Conservation (phyloP, 768 basidiomycete genomes). For the Naematelia aurantialba region DNA sequence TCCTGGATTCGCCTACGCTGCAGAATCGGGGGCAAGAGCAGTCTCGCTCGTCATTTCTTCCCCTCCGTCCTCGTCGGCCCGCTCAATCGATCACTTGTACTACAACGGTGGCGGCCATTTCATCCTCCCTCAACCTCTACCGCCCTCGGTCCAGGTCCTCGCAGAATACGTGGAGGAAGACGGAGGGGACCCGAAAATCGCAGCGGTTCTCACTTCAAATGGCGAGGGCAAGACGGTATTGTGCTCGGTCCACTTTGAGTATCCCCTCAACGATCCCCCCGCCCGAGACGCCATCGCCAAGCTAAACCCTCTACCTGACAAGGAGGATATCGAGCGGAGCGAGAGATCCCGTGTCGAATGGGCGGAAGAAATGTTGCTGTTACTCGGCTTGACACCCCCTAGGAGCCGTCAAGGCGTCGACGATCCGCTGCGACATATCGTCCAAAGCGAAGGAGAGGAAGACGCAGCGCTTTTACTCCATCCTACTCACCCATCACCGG, state of each 20-base stretch:
- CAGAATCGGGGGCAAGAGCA: constrained; percentile 53
- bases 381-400: constrained; percentile 55
- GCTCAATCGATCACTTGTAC: constrained; percentile 49
- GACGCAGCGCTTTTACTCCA: constrained; percentile 36
- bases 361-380: constrained; percentile 50
- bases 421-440: not conserved
- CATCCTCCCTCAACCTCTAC: constrained; percentile 26
- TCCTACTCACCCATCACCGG: constrained; percentile 58
- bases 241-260: constrained; percentile 63
- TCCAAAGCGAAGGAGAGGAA: constrained; percentile 22
- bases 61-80: constrained; percentile 7
- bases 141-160: constrained; percentile 43
- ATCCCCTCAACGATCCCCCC: constrained; percentile 51
- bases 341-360: constrained; percentile 48
- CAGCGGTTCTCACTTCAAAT: constrained; percentile 52
- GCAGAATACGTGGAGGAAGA: constrained; percentile 46
- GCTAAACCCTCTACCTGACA: constrained; percentile 16
- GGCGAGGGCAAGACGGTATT: constrained; percentile 58
- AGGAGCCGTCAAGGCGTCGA: constrained; percentile 34
- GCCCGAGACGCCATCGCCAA: constrained; percentile 35
- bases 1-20: constrained; percentile 53
- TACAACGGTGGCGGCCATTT: constrained; percentile 56
- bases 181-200: constrained; percentile 38
- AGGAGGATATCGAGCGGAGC: constrained; percentile 24
- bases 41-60: constrained; percentile 43